Base-by-base conservation (phyloP, 202 grass and related monocot genomes). In the Eragrostis tef region DNA sequence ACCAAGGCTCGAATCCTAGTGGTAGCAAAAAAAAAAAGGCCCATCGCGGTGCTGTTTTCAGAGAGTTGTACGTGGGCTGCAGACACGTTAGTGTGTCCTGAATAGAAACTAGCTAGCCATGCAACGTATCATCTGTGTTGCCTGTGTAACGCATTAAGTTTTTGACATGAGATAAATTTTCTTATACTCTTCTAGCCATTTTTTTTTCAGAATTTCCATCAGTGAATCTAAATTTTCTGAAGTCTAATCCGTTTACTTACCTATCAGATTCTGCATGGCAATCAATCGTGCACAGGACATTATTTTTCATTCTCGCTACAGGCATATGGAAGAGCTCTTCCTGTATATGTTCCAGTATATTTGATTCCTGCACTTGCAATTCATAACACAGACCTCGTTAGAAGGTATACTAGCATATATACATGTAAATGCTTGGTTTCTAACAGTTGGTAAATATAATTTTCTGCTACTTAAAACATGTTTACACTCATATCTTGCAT, bases 261-360 rank as follows among this genome's bases (percentile, higher is more conserved):
- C 9, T 24, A 59, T 61, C 86, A 94, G 95, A 94, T 98, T 80
- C 78, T 94, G 72, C 95, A 98, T 87, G 95, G 88, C n/a, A 93
- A 91, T 46, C 88, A 94, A 71, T 90, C 95, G 73, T 98, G 95
- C 89, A 17, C 79, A 67, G 70, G 73, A 27, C 92, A 98, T 88
- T 88, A 91, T 59, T 70, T 98, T 73, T 93, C 84, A 49, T 98
- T 95, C 78, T 86, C 93, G 85, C 52, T 95, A 68, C 90, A 98
- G 91, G 95, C 87, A 84, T 98, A 95, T 88, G 87, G 85, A 60
- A 94, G 92, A 90, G 95, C 95, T 80, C 36, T 95, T 63, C 95
- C 95, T 58, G 95, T 98, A 43, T 98, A 98, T 78, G 53, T 98
- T 80, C 95, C 95, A 63, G 95, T 98, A 34, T 98, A 98, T 49